Conservation (phyloP, 805 yeast genomes). For the Lipomyces lipofer region DNA sequence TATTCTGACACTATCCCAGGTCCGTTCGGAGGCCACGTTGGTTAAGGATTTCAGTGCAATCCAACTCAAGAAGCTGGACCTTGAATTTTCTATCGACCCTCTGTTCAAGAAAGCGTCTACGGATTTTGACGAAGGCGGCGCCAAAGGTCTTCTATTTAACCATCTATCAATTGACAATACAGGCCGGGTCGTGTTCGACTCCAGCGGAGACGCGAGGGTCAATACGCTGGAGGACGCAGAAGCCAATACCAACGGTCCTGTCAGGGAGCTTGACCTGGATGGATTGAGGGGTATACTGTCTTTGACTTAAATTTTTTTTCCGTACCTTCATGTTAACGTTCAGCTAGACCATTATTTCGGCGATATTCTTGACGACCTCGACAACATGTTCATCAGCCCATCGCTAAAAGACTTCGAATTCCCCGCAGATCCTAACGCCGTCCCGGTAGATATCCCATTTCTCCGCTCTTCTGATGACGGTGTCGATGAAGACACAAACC, state of each 20-base stretch:
- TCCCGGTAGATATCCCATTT: constrained; percentile 25
- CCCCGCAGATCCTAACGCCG: constrained; percentile 18
- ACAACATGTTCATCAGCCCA: constrained; percentile 56
- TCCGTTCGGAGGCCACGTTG: constrained; percentile 38
- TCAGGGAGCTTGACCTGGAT: constrained; percentile 33
- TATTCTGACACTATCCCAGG: too few species aligned
- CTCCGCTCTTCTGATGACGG: constrained; percentile 35
- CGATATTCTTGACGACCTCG: constrained; percentile 28
- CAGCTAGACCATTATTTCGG: constrained; percentile 17
- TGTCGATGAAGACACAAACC: constrained; percentile 35
- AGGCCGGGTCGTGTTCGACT: constrained; percentile 68
- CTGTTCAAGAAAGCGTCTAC: constrained; percentile 47
- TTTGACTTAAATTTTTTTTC: neutral
- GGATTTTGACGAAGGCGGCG: constrained; percentile 49
- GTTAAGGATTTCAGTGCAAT: constrained; percentile 37
- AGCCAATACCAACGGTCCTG: constrained; percentile 3
- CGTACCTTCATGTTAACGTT: neutral
- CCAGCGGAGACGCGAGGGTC: constrained; percentile 48
- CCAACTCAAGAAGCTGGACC: constrained; percentile 40
- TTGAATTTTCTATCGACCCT: constrained; percentile 45
- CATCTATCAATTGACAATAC: constrained; percentile 48
- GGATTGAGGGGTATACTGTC: constrained; percentile 21
- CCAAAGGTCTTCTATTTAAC: constrained; percentile 49
- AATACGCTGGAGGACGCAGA: constrained; percentile 34
- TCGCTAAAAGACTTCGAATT: constrained; percentile 53